Base-by-base conservation (phyloP, 768 basidiomycete species). In the Kwoniella mangroviensis region DNA sequence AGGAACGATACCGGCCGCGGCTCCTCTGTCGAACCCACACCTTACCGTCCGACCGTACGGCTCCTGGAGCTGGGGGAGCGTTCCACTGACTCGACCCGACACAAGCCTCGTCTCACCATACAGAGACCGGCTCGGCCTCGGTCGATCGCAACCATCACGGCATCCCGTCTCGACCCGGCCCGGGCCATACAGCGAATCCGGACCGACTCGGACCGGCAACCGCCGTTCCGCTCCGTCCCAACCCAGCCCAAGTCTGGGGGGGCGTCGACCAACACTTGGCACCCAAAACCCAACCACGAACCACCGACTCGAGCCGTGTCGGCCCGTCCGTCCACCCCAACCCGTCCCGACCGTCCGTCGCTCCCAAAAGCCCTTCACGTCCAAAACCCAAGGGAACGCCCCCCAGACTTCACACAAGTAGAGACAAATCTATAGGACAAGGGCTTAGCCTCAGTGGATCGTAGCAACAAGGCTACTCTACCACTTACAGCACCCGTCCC, bases 401-500 rank as follows among this genome's bases (percentile, higher is more conserved):
- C 66, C 55, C 64, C 66, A 60, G 43, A 43, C 52, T 57, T 57
- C 55, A 57, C 26, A 69, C 63, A 28, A 26, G 24, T 57, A 69
- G 63, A 64, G 88, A 87, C 88, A 88, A 88, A 88, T 87, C 88
- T 69, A 84, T 88, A 87, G 87, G 87, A 88, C 87, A 86, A 87
- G 85, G 86, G 88, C 88, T 89, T 88, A 89, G 87, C 87, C 88
- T 89, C 88, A 89, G 88, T 86, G 85, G 88, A 89, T 89, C 87
- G 87, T 89, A 89, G 88, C 88, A 86, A 89, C 88, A 89, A 89
- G 88, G 88, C 88, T 89, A 88, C 88, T 89, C 88, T 88, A 88
- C 88, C 85, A 85, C 88, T 88, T 89, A 89, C 88, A 88, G 87
- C 87, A 89, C 88, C 88, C 85, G 64, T 65, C 64, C 66, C 87